Evolutionary conservation across 2,329 filamentous ascomycete species (phyloP), one percentile per base, ranked within the genome.

Genomic region (Aspergillus spinulosporus): DNA sequence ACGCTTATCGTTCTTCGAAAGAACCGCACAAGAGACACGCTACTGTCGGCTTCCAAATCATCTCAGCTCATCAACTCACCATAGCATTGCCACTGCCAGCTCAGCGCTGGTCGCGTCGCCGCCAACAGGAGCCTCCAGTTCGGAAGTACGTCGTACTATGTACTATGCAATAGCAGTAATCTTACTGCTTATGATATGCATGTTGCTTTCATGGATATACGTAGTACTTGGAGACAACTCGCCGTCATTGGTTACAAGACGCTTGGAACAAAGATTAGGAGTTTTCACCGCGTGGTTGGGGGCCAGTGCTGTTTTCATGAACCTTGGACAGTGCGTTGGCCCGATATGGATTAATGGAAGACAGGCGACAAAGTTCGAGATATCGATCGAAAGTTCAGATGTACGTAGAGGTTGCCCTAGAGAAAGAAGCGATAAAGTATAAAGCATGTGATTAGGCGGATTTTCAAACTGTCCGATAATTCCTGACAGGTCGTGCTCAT

Each of bases 141-240:
- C 8, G 29, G 11, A 47, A 12, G 21, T 21, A 21, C 21, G 21
- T 21, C 21, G 26, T 26, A 3, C 5, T 14, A 31, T 50, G 28
- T 32, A 26, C 48, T 28, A 46, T 52, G 50, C 50, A 52, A 52
- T 52, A 52, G 28, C 31, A 52, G 37, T 52, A 52, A 21, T 39
- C 21, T 26, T 52, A 52, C 40, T 52, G 50, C 50, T 36, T 29
- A 47, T 52, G 40, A 45, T 31, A 52, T 52, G 42, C 49, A 52
- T 52, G 42, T 21, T 2, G 32, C 32, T 15, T 31, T 39, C 49
- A 44, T 42, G 37, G 48, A 28, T 43, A n/a, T 43, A 43, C 37
- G 48, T 50, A 34, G 37, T 8, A 12, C 6, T 6, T 40, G 14
- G 8, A 11, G 21, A 37, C 15, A 14, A 15, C 2, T 2, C 12